Evolutionary conservation across 495 filamentous ascomycete genomes (phyloP), one percentile per base, ranked within the genome.

Genomic region (Lasiosphaeria hispida): DNA sequence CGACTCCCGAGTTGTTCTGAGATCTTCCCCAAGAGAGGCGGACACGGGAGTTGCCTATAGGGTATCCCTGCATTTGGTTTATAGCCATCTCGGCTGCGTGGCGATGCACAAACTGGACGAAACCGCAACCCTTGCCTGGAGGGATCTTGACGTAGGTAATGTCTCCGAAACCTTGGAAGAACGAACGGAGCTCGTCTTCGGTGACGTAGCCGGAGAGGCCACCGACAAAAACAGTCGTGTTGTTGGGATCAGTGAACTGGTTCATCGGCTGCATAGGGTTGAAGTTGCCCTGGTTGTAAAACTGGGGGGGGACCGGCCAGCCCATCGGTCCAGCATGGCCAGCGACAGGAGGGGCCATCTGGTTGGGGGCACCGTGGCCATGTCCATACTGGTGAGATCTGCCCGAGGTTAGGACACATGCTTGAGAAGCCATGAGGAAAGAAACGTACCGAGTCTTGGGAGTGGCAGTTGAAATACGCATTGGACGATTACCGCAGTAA

Each of bases 91-190:
- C 94, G 17, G 94, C 94, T 14, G 94, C 94, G 74, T 99, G 94
- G 59, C 94, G 92, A 75, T 99, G 94, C 51, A 99, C 95, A 66
- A 99, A 99, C 72, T 99, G 94, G 47, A 99, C 94, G 69, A 99
- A 99, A 48, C 94, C 94, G 68, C 94, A 99, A 61, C 94, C 94
- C 83, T 99, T 99, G 69, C 94, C 94, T 35, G 95, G 94, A 42
- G 94, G 94, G 61, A 99, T 99, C 85, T 99, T 99, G 77, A 99
- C 94, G 74, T 99, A 99, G 67, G 94, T 99, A 73, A 99, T 99
- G 68, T 98, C 94, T 48, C 94, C 94, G 68, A 99, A 99, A 53
- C 94, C 94, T 71, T 99, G 94, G 87, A 99, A 99, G 83, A 99
- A 99, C 9, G 92, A 97, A 51, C 94, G 89, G 23, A 99, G 89